Evolutionary conservation across 225 moss, liverwort and hornwort genomes (phyloP).

Genomic region (Bryum argenteum): DNA sequence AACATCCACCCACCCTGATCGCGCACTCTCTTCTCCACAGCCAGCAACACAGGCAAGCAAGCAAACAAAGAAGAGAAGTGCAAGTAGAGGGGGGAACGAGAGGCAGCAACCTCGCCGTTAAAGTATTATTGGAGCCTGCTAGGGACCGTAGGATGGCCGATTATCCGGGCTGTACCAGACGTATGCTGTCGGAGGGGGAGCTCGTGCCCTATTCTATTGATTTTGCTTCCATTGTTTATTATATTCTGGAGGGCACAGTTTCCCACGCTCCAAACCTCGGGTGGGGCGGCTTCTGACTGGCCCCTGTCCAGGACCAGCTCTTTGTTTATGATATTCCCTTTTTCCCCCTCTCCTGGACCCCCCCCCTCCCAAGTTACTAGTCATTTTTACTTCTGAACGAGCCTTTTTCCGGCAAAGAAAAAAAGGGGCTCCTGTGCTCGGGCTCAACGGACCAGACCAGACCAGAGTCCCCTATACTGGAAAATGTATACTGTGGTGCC

Average conservation of each 20-base stretch:
- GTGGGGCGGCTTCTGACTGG: not conserved
- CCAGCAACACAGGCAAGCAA: not conserved
- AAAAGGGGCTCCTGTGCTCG: no score
- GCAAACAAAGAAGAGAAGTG: not conserved
- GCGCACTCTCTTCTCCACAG: no score
- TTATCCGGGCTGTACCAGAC: constrained; percentile 14
- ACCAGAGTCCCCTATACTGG: no score
- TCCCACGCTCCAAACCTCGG: constrained; percentile 15
- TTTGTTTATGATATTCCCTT: not conserved
- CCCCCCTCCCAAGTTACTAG: no score
- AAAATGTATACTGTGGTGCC: no score
- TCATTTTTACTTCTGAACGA: no score
- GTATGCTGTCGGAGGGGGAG: constrained; percentile 30
- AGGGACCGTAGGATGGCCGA: constrained; percentile 24
- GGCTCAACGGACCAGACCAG: no score
- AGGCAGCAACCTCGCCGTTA: not conserved
- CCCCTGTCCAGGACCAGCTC: not conserved
- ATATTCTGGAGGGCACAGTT: not conserved
- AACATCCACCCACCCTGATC: no score
- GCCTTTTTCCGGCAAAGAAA: no score
- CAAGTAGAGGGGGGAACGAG: not conserved
- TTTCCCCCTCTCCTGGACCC: no score
- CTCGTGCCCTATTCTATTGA: constrained; percentile 22
- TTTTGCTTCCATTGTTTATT: not conserved
- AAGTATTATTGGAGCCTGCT: constrained; percentile 1